Percentiles rank a stretch among this genome's conserved stretches.
phyloP scores from a whole-genome alignment of 331 rosid species.

The Quercus phellos region DNA sequence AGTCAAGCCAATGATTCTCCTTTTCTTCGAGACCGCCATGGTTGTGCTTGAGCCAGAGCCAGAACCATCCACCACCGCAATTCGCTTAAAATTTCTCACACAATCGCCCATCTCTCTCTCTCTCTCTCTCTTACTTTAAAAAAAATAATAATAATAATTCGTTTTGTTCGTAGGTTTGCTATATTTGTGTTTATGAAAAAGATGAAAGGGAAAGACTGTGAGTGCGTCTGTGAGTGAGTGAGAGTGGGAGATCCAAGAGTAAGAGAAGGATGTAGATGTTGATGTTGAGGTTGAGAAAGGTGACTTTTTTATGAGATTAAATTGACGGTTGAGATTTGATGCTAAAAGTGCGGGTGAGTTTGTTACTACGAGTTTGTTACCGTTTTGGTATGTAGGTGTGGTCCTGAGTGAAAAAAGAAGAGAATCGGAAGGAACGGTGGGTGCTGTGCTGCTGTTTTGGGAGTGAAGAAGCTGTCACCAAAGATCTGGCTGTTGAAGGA shows the following conservation, averaged over 20 bases:
- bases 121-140: no score
- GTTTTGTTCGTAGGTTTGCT: slow-evolving; percentile 11
- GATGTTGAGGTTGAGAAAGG: background rate
- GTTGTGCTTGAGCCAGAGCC: slow-evolving; percentile 15
- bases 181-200: background rate
- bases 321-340: slow-evolving; percentile 32
- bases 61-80: slow-evolving; percentile 26
- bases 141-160: background rate
- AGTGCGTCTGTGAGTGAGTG: background rate
- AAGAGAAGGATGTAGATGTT: background rate
- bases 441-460: background rate
- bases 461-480: background rate
- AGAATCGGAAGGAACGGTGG: background rate
- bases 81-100: slow-evolving; percentile 50
- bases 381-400: background rate
- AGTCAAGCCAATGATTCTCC: slow-evolving; percentile 29
- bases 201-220: slow-evolving; percentile 2
- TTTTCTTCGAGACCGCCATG: slow-evolving; percentile 38
- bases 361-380: background rate
- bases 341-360: background rate
- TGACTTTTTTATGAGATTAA: background rate
- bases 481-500: background rate
- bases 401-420: slow-evolving; percentile 7
- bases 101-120: slow-evolving; percentile 6
- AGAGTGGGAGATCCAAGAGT: slow-evolving; percentile 40